Conservation (phyloP, 2,329 filamentous ascomycete genomes). For the Alternaria alternata region DNA sequence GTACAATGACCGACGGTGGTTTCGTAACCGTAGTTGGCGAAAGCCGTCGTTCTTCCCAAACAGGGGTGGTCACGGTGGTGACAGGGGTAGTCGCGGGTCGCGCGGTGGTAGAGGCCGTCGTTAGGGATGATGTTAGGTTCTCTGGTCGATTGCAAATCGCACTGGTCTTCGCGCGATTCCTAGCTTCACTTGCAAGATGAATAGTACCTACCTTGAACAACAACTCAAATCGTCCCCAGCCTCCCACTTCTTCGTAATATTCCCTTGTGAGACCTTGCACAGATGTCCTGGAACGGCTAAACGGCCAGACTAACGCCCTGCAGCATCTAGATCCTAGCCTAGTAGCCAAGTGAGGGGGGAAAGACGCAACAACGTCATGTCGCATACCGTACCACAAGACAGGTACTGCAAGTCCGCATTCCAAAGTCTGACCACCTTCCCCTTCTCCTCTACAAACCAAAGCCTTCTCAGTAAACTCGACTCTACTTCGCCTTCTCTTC, state of each 20-base stretch:
- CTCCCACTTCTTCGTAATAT: neutral
- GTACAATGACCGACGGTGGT: conserved; percentile 22
- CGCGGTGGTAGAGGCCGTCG: neutral
- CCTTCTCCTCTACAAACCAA: neutral
- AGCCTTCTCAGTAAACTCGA: neutral
- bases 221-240: neutral
- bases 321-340: neutral
- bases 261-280: neutral
- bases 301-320: neutral
- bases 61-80: neutral
- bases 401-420: neutral
- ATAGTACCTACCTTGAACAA: neutral
- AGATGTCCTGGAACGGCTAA: neutral
- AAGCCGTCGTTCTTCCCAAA: conserved; percentile 31
- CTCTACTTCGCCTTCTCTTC: neutral
- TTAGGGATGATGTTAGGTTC: neutral
- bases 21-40: conserved; percentile 15
- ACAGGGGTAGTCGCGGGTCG: too few species aligned
- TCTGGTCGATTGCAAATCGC: neutral
- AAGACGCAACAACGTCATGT: conserved; percentile 2
- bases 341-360: neutral
- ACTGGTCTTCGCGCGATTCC: neutral
- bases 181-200: neutral
- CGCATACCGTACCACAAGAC: neutral
- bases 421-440: neutral